These are phyloP conservation scores for Aspergillus proliferans DNA, from an alignment of 2,329 filamentous ascomycete species.

Conservation along the genomic window DNA sequence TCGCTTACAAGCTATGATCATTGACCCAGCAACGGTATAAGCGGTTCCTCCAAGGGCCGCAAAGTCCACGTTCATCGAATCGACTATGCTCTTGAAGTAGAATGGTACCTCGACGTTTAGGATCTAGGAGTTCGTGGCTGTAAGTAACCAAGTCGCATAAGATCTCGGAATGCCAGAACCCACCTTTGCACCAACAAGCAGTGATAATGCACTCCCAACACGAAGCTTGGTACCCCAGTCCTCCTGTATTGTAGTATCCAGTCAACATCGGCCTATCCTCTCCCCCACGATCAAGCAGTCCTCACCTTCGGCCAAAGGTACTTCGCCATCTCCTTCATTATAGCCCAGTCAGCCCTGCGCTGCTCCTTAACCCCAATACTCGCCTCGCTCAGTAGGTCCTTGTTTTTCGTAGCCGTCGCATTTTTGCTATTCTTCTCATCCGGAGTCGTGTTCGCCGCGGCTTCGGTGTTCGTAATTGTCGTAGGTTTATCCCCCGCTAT, in stretches of 20 bases:
- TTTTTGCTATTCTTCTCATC: conserved; percentile 18
- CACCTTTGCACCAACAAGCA: conserved; percentile 83
- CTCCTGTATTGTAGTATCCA: conserved; percentile 42
- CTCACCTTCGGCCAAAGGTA: conserved; percentile 86
- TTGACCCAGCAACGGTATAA: conserved; percentile 78
- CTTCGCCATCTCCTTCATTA: conserved; percentile 93
- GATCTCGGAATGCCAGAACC: conserved; percentile 6
- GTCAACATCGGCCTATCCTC: conserved; percentile 2
- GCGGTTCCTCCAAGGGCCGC: conserved; percentile 80
- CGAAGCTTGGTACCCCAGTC: conserved; percentile 75
- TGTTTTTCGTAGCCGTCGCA: conserved; percentile 34
- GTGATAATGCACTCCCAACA: conserved; percentile 73
- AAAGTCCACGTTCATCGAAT: conserved; percentile 95
- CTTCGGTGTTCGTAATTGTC: conserved; percentile 8
- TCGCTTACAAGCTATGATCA: conserved; percentile 76
- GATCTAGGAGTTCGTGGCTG: conserved; percentile 39
- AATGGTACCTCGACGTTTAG: conserved; percentile 97
- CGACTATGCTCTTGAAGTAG: conserved; percentile 97
- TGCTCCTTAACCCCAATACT: conserved; percentile 73
- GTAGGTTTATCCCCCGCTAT: conserved; percentile 8
- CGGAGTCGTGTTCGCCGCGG: conserved; percentile 13
- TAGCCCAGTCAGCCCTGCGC: conserved; percentile 94
- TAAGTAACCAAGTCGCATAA: conserved; percentile 8
- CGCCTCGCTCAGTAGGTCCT: conserved; percentile 59
- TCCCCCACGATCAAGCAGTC: background rate